These are phyloP conservation scores for Penicillium griseofulvum DNA, from an alignment of 2,329 filamentous ascomycete genomes.

Conservation along the genomic window DNA sequence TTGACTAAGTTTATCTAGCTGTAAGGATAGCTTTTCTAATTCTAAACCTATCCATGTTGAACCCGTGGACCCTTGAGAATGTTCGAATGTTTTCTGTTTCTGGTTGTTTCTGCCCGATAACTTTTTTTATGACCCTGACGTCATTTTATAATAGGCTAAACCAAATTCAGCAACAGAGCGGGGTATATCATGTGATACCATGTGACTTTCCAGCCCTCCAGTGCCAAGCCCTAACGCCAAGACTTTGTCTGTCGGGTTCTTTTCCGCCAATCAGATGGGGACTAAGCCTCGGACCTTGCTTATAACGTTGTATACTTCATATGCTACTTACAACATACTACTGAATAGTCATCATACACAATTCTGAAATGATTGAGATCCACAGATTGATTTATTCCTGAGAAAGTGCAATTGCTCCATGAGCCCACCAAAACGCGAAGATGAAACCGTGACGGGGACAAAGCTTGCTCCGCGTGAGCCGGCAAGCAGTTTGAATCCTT, in stretches of 20 bases:
- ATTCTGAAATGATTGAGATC: not conserved
- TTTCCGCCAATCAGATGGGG: slow-evolving; percentile 9
- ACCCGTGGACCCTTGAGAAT: too few species aligned
- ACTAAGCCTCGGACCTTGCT: not conserved
- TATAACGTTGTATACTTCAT: not conserved
- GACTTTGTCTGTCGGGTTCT: not conserved
- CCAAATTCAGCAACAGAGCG: not conserved
- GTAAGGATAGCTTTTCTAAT: not conserved
- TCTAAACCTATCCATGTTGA: not conserved
- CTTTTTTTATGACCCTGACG: slow-evolving; percentile 10
- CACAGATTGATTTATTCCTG: not conserved
- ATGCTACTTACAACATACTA: not conserved
- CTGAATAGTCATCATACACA: not conserved
- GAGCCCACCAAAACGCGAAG: not conserved
- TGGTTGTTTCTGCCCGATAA: not conserved
- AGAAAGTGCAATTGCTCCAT: not conserved
- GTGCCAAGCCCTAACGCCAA: slow-evolving; percentile 3
- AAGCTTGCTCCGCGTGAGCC: not conserved
- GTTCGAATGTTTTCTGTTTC: too few species aligned
- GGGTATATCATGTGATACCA: slow-evolving; percentile 2
- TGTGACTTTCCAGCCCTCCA: slow-evolving; percentile 7
- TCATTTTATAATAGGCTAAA: slow-evolving; percentile 9
- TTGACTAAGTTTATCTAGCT: not conserved
- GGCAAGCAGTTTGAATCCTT: not conserved
- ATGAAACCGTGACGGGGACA: not conserved